Base-by-base conservation (phyloP, 1,284 basidiomycete species). In the Coriolopsis trogii region DNA sequence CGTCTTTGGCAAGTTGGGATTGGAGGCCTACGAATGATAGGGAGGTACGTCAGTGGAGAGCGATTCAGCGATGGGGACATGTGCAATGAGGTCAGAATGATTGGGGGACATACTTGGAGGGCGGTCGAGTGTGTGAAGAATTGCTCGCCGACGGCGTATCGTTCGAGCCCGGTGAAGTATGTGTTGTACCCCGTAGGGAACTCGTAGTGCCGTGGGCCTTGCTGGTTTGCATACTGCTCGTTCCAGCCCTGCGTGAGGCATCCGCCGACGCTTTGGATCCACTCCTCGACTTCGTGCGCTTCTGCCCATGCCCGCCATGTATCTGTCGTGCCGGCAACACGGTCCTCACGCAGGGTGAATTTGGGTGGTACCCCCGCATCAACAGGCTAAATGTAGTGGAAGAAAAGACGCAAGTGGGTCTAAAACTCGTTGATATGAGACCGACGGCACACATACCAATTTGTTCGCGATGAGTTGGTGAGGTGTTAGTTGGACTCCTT, bases 141-240 rank as follows among this genome's bases (percentile, higher is more conserved):
- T 50, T 93, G 83, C 70, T 99, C 97, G 51, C 95, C 90, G 30
- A 95, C 87, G 49, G 80, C 75, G 70, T 87, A 92, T 28, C 96
- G 84, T 64, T 96, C 92, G 15, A 82, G 66, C 3, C 89, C 90
- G 49, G 40, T 60, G 71, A 95, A 98, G 64, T 85, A 86, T 29
- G 87, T 81, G 67, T 89, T 93, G 74, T 88, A 97, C 3, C 97
- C 97, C 40, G 93, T 93, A 0, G 97, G 93, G 76, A 99, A 98
- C 73, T 99, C 97, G 74, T 95, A 99, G 62, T 80, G 88, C 62
- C 78, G 81, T 39, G 73, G 67, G 18, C 78, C 79, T 39, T 81
- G 79, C 50, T 75, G 70, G 15, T 77, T 73, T 49, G 84, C 81
- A 64, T 58, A 91, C 88, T 90, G 83, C 44, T 95, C 92, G 63